Evolutionary conservation across 2,329 filamentous ascomycete genomes (phyloP).

Genomic region (Samsoniella hepiali): DNA sequence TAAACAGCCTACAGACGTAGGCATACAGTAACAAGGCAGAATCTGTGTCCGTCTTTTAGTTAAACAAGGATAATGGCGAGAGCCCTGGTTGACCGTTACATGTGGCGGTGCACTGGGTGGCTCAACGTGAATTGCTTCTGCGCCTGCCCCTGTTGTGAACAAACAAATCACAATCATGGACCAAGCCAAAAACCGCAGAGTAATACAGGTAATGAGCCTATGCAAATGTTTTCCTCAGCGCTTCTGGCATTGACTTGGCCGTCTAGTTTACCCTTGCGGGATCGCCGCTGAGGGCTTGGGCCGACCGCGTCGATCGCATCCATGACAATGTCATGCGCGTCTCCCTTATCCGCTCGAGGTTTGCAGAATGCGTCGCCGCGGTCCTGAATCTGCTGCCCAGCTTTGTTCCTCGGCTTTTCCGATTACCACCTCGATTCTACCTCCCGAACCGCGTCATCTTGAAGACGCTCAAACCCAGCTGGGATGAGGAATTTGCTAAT

Average conservation of each 20-base stretch:
- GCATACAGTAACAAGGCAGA: no score
- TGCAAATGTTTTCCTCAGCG: background rate
- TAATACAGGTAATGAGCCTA: background rate
- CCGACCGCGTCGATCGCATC: background rate
- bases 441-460: background rate
- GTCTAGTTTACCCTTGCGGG: constrained; percentile 1
- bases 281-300: background rate
- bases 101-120: no score
- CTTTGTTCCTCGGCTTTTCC: background rate
- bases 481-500: no score
- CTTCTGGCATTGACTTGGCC: background rate
- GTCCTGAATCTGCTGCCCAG: background rate
- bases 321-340: background rate
- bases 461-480: no score
- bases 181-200: background rate
- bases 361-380: background rate
- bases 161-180: background rate
- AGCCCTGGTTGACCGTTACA: no score
- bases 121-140: no score
- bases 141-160: no score
- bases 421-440: background rate
- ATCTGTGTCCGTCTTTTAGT: no score
- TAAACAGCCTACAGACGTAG: no score
- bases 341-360: background rate
- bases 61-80: no score